Conservation (phyloP, 2,329 filamentous ascomycete species). For the Coniosporium tulheliwenetii region DNA sequence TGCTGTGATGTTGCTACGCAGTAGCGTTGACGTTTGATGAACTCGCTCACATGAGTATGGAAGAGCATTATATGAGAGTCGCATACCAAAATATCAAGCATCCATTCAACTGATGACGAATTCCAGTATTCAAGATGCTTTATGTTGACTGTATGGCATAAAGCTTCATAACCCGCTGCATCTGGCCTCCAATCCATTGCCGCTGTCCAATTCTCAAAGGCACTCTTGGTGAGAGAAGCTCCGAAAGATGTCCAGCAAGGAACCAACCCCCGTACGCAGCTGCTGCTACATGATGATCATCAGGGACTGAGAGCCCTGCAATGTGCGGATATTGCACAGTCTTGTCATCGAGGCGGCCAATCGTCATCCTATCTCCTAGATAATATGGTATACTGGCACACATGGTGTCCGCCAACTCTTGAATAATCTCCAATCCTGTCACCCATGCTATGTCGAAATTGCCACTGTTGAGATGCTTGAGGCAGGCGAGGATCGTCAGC, state of each 20-base stretch:
- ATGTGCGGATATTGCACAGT: constrained; percentile 2
- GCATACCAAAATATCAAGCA: too few species aligned
- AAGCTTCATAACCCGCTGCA: not conserved
- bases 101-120: not conserved
- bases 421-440: not conserved
- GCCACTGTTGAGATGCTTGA: constrained; percentile 3
- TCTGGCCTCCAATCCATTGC: constrained; percentile 2
- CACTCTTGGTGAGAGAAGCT: constrained; percentile 2
- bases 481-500: constrained; percentile 6
- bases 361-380: constrained; percentile 3
- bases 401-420: constrained; percentile 1
- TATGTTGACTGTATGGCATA: not conserved
- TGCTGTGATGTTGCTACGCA: too few species aligned
- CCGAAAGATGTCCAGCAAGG: constrained; percentile 1
- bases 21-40: too few species aligned
- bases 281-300: constrained; percentile 3
- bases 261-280: constrained; percentile 3
- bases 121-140: not conserved
- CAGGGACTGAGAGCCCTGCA: not conserved
- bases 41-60: too few species aligned
- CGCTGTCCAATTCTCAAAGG: constrained; percentile 2
- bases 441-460: not conserved
- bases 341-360: constrained; percentile 2
- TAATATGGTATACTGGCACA: constrained; percentile 4
- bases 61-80: too few species aligned